These are phyloP conservation scores for Populus pruinosa DNA, from an alignment of 345 rosid species.

Conservation along the genomic window DNA sequence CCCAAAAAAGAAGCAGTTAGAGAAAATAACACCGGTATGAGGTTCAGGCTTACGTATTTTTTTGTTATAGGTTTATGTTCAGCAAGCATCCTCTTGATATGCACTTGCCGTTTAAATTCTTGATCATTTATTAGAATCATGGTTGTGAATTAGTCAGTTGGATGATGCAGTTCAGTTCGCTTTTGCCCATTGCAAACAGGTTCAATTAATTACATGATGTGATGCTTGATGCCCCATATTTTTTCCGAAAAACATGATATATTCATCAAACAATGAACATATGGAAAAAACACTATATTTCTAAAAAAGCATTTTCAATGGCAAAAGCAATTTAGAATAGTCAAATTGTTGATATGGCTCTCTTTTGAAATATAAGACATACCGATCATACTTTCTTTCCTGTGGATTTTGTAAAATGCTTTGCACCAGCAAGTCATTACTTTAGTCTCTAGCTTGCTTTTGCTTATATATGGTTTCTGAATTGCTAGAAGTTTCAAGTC, in stretches of 20 bases:
- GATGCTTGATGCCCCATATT: neutral
- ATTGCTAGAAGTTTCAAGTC: neutral
- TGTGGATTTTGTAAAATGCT: neutral
- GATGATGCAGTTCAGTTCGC: slow-evolving; percentile 1
- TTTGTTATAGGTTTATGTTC: neutral
- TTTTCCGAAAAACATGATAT: too few relatives aligned
- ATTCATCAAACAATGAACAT: too few relatives aligned
- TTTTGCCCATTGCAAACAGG: neutral
- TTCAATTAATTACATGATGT: neutral
- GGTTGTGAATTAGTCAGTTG: neutral
- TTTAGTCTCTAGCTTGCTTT: neutral
- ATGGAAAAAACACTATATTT: too few relatives aligned
- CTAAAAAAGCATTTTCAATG: too few relatives aligned
- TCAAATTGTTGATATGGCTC: too few relatives aligned
- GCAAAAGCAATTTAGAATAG: too few relatives aligned
- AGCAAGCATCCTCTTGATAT: neutral
- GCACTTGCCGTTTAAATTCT: too few relatives aligned
- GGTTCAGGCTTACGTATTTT: neutral
- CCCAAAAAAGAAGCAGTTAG: slow-evolving; percentile 95
- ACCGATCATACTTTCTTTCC: slow-evolving; percentile 2
- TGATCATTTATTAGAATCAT: slow-evolving; percentile 1
- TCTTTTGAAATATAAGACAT: neutral
- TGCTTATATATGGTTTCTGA: slow-evolving; percentile 1
- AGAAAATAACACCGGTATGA: slow-evolving; percentile 87
- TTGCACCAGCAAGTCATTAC: neutral